phyloP scores from a whole-genome alignment of 805 yeast genomes.

The Kluyveromyces nonfermentans region DNA sequence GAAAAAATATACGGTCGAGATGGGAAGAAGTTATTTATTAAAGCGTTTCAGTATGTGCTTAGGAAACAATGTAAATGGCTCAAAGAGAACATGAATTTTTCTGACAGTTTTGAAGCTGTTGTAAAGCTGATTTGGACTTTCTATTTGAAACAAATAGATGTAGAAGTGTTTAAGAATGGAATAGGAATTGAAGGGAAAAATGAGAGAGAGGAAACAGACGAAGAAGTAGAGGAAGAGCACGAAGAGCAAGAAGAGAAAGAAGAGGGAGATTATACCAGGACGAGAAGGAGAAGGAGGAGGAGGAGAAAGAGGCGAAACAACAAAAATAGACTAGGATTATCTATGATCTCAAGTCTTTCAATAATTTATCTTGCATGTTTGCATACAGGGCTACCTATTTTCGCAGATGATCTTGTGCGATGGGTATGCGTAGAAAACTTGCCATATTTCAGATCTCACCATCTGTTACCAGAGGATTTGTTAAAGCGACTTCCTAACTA shows the following conservation, averaged over 20 bases:
- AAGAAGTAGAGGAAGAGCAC: constrained; percentile 5
- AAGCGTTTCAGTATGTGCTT: constrained; percentile 43
- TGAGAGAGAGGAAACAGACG: constrained; percentile 5
- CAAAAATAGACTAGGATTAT: constrained; percentile 9
- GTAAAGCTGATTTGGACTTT: constrained; percentile 34
- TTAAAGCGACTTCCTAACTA: constrained; percentile 32
- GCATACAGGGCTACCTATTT: constrained; percentile 41
- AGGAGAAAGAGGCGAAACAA: not conserved
- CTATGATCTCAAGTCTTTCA: constrained; percentile 23
- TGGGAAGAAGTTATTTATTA: constrained; percentile 36
- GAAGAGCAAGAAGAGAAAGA: constrained; percentile 11
- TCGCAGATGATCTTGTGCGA: constrained; percentile 37
- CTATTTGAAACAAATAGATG: constrained; percentile 12
- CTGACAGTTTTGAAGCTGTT: constrained; percentile 22
- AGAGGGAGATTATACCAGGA: constrained; percentile 5
- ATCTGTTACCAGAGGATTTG: constrained; percentile 33
- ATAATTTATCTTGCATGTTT: constrained; percentile 45
- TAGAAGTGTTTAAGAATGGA: constrained; percentile 2
- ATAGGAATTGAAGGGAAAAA: constrained; percentile 6
- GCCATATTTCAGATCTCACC: constrained; percentile 39
- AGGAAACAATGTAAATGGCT: constrained; percentile 38
- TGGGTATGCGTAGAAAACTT: constrained; percentile 36
- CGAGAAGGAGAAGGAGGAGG: constrained; percentile 11
- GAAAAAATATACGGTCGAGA: constrained; percentile 38
- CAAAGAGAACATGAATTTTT: constrained; percentile 25